Percentiles rank a stretch among this genome's conserved stretches.
Conservation (phyloP, 1,284 basidiomycete genomes). For the Thecaphora thlaspeos region DNA sequence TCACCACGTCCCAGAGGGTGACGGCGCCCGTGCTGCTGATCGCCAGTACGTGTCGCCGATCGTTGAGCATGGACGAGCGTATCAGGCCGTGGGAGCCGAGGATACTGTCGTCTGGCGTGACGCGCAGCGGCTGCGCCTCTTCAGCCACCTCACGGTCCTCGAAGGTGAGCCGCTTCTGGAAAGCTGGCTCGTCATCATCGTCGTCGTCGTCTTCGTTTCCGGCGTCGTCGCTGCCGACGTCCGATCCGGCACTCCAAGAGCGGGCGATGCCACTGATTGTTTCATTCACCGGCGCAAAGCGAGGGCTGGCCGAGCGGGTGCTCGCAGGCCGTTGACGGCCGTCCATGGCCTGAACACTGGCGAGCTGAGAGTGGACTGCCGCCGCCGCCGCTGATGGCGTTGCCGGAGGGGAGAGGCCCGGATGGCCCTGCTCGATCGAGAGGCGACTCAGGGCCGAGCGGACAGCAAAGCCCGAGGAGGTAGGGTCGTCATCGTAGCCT, state of each 20-base stretch:
- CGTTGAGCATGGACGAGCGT: constrained; percentile 78
- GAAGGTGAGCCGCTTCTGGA: constrained; percentile 59
- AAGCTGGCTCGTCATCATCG: constrained; percentile 16
- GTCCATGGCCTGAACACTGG: constrained; percentile 22
- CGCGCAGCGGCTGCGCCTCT: constrained; percentile 71
- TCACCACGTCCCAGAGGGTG: constrained; percentile 87
- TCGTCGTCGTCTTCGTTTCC: constrained; percentile 11
- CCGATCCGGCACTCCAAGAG: constrained; percentile 20
- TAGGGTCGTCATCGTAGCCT: constrained; percentile 14
- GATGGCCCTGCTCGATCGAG: constrained; percentile 27
- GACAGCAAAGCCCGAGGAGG: constrained; percentile 9
- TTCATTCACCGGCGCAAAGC: constrained; percentile 34
- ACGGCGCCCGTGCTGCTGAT: constrained; percentile 82
- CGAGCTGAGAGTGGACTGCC: constrained; percentile 18
- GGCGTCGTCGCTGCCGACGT: constrained; percentile 12
- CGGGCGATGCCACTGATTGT: constrained; percentile 14
- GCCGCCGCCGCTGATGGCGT: constrained; percentile 15
- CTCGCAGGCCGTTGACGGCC: constrained; percentile 19
- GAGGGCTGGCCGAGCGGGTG: constrained; percentile 33
- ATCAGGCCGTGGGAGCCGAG: constrained; percentile 79
- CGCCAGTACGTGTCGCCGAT: constrained; percentile 85
- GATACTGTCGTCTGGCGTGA: constrained; percentile 71
- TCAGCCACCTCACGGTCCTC: constrained; percentile 77
- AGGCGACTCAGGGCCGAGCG: constrained; percentile 26
- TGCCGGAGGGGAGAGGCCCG: constrained; percentile 5